Evolutionary conservation across 2,329 filamentous ascomycete genomes (phyloP), one percentile per base, ranked within the genome.

Genomic region (Botrytis hyacinthi): DNA sequence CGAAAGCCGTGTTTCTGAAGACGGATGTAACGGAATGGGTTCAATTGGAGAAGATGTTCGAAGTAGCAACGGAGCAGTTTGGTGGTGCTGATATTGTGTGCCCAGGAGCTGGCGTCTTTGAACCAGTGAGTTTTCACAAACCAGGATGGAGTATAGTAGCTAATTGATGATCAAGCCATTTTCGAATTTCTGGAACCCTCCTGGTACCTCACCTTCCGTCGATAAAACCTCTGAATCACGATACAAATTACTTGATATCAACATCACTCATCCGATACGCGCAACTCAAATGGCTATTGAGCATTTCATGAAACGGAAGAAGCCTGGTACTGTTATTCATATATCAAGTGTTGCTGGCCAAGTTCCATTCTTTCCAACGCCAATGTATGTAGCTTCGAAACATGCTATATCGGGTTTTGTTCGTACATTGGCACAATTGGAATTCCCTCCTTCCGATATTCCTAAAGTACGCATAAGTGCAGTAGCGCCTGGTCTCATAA

Each of bases 181-280:
- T 80, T 84, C 82, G 42, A 85, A 84, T 74, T 87, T 87, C 80
- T 87, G 85, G 85, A 78, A 82, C 57, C 84, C 85, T 8, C 85
- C 85, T 1, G 84, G 84, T 16, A 80, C 81, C 6, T 73, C 80
- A 0, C 78, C 80, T 40, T 86, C 85, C 46, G 80, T 79, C 60
- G 85, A 87, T 75, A 76, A 81, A 14, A 79, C 77, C 0, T 74
- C 80, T 51, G 80, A 82, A 7, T 83, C 82, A 37, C 81, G 84
- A 72, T 87, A 86, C 76, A 82, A 82, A 42, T 60, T 81, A 67
- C 67, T 87, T 32, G 86, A 87, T 73, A 86, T 87, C 79, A 87
- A 87, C 74, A 73, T 87, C 68, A 85, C 84, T 0, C 86, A 87
- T 76, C 86, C 86, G 0, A 87, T 87, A 76, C 84, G 85, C 61